phyloP scores from a whole-genome alignment of 257 asterid genomes.

The Eucommia ulmoides region DNA sequence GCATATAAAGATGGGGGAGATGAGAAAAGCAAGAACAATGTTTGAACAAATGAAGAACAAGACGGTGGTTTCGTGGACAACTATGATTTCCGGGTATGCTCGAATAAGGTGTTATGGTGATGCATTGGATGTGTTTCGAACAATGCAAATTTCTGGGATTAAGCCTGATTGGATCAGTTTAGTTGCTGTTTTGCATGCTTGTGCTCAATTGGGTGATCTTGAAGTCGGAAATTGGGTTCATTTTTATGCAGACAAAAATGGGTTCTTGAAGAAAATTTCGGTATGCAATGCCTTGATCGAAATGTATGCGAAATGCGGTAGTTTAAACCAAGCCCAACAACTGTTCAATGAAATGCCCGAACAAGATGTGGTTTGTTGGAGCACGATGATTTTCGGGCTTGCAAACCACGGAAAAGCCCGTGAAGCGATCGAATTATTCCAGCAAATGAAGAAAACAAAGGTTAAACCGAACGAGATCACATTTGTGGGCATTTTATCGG shows the following conservation, averaged over 20 bases:
- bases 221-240: constrained; percentile 78
- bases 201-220: constrained; percentile 62
- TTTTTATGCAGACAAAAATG: constrained; percentile 37
- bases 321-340: constrained; percentile 13
- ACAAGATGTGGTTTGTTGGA: constrained; percentile 69
- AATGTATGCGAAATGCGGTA: constrained; percentile 79
- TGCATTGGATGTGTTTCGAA: constrained; percentile 54
- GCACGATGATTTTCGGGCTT: constrained; percentile 58
- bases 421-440: constrained; percentile 44
- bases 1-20: constrained; percentile 43
- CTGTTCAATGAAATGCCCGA: constrained; percentile 27
- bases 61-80: constrained; percentile 61
- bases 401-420: constrained; percentile 73
- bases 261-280: constrained; percentile 32
- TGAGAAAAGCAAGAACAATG: constrained; percentile 38
- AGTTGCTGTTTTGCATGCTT: constrained; percentile 54
- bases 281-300: constrained; percentile 69
- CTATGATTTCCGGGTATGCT: constrained; percentile 65
- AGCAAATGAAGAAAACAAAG: constrained; percentile 33
- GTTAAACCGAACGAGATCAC: constrained; percentile 65
- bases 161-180: constrained; percentile 75
- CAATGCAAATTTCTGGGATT: constrained; percentile 56
- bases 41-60: constrained; percentile 50
- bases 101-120: constrained; percentile 37
- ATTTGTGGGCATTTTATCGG: constrained; percentile 60